Evolutionary conservation across 2,329 filamentous ascomycete species (phyloP), one percentile per base, ranked within the genome.

Genomic region (Xylaria sp.): DNA sequence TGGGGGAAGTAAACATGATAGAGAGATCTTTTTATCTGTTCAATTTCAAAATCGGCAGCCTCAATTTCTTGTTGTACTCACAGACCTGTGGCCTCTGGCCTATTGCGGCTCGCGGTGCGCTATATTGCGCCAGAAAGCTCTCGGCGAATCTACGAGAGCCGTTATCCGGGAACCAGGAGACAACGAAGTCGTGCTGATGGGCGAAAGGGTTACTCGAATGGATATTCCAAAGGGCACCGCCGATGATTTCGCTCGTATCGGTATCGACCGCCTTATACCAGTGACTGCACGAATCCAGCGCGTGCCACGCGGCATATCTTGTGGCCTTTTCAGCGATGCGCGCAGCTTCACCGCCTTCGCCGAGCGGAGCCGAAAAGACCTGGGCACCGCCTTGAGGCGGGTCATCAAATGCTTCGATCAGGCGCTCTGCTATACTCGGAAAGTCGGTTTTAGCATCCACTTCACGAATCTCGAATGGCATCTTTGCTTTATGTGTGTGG

Each of bases 81-180:
- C 75, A 75, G 25, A 76, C 54, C 3, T 75, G 75, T 0, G 73
- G 69, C 53, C 60, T 58, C 53, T 70, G 75, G 2, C 51, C 75
- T 1, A 42, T 53, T 1, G 25, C 58, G 29, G 60, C 25, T 47
- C 73, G 68, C 8, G 74, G 75, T 12, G 10, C 13, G 2, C 1
- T 29, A 27, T 73, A 65, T 0, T 50, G 62, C 12, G 55, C 40
- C 1, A 75, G 27, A 0, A 57, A 60, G 40, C 75, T 25, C 55
- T 75, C 75, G 1, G 54, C 74, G 21, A 72, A 76, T 0, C 18
- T 13, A 9, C 74, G 75, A 6, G 74, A 71, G 4, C 72, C 60
- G 21, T 73, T 75, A 51, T 79, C 71, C 0, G 79, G 79, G 44
- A 77, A 78, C 78, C 78, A 81, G 3, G 74, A 74, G 1, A 75